These are phyloP conservation scores for Microsporum ferrugineum DNA, from an alignment of 2,329 filamentous ascomycete genomes.

Conservation along the genomic window DNA sequence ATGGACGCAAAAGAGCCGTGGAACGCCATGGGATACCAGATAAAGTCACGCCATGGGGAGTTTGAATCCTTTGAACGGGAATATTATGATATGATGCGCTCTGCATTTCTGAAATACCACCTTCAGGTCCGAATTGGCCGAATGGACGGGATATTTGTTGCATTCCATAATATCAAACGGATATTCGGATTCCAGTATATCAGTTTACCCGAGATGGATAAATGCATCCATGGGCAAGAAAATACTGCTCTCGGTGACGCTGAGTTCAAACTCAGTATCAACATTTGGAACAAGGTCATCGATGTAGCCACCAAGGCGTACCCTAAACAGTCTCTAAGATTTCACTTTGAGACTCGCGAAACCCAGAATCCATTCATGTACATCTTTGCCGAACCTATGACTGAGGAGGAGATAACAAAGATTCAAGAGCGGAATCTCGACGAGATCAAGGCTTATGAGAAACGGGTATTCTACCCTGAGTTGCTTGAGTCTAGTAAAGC, in stretches of 20 bases:
- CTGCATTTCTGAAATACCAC: slow-evolving; percentile 92
- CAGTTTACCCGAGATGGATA: slow-evolving; percentile 73
- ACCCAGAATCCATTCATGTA: slow-evolving; percentile 60
- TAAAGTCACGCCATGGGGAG: slow-evolving; percentile 59
- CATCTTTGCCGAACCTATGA: slow-evolving; percentile 78
- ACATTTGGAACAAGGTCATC: slow-evolving; percentile 66
- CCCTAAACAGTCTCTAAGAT: slow-evolving; percentile 60
- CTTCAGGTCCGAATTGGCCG: slow-evolving; percentile 92
- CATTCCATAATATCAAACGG: slow-evolving; percentile 85
- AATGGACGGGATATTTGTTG: slow-evolving; percentile 98
- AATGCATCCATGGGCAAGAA: slow-evolving; percentile 68
- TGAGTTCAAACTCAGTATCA: slow-evolving; percentile 75
- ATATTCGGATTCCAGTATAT: slow-evolving; percentile 99
- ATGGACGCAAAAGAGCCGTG: slow-evolving; percentile 69
- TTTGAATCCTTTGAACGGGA: slow-evolving; percentile 93
- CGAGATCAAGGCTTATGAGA: slow-evolving; percentile 58
- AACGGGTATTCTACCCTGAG: slow-evolving; percentile 28
- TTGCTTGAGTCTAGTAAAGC: slow-evolving; percentile 5
- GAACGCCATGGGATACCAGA: slow-evolving; percentile 74
- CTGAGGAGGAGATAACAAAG: slow-evolving; percentile 54
- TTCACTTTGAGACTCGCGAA: slow-evolving; percentile 70
- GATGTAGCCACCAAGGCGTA: slow-evolving; percentile 63
- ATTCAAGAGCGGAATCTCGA: slow-evolving; percentile 61
- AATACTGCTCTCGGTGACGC: slow-evolving; percentile 59
- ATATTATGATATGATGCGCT: slow-evolving; percentile 91